phyloP scores from a whole-genome alignment of 257 asterid species.

The Solanum stenotomum region DNA sequence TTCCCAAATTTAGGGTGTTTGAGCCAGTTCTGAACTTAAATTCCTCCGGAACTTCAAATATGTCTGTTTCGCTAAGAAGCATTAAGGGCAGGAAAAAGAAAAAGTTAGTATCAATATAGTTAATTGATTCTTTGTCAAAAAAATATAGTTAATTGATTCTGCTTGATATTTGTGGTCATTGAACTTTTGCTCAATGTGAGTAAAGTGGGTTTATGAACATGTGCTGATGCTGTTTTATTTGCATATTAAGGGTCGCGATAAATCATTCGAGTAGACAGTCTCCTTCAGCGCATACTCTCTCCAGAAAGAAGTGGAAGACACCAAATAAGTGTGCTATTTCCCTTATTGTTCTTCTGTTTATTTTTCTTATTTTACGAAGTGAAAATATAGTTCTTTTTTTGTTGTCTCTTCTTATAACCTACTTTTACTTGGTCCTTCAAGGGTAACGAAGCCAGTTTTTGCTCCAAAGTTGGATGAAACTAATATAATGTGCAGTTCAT shows the following conservation, averaged over 20 bases:
- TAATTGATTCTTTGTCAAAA: neutral
- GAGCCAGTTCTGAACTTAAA: conserved; percentile 45
- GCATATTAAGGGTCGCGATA: conserved; percentile 45
- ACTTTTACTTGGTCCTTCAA: conserved; percentile 19
- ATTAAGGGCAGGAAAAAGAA: conserved; percentile 70
- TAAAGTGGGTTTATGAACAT: neutral
- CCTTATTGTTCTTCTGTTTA: conserved; percentile 10
- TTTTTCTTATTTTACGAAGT: neutral
- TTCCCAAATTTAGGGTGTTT: conserved; percentile 34
- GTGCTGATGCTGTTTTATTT: neutral
- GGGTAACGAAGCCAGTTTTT: conserved; percentile 33
- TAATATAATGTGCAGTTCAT: conserved; percentile 15
- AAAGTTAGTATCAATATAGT: conserved; percentile 45
- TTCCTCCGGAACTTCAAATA: conserved; percentile 30
- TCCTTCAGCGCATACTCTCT: conserved; percentile 24
- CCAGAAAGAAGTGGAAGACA: conserved; percentile 38
- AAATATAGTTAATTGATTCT: conserved; percentile 7
- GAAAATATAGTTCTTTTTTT: neutral
- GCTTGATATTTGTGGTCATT: neutral
- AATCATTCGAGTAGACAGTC: conserved; percentile 21
- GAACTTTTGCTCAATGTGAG: neutral
- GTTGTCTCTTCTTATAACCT: conserved; percentile 9
- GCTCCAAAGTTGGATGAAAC: conserved; percentile 25
- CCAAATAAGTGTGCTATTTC: conserved; percentile 32
- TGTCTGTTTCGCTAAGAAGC: conserved; percentile 24